Percentiles rank a stretch among this genome's conserved stretches.
phyloP scores from a whole-genome alignment of 768 basidiomycete genomes.

The Trametes villosa region DNA sequence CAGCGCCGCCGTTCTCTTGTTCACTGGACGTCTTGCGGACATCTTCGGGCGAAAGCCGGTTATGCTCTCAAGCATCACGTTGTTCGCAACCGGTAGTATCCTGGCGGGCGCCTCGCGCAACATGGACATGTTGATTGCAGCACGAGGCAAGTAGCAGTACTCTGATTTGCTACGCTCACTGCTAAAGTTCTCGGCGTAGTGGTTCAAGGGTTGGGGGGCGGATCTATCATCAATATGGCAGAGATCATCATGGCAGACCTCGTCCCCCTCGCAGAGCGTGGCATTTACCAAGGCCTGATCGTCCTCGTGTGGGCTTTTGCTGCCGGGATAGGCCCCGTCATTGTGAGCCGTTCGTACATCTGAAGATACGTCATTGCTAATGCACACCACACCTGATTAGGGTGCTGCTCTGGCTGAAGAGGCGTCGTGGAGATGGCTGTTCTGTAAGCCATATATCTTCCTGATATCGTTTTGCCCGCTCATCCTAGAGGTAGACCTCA shows the following conservation, averaged over 20 bases:
- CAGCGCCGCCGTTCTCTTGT: conserved; percentile 45
- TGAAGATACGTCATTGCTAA: not conserved
- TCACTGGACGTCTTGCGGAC: conserved; percentile 43
- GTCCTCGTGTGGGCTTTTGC: conserved; percentile 33
- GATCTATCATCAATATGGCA: conserved; percentile 32
- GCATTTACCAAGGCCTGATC: conserved; percentile 36
- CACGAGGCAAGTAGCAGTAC: conserved; percentile 33
- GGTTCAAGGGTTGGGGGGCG: conserved; percentile 40
- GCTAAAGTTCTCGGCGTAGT: conserved; percentile 14
- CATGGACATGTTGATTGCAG: conserved; percentile 48
- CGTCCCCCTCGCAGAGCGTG: conserved; percentile 43
- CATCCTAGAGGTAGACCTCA: too few relatives aligned
- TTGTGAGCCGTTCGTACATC: conserved; percentile 18
- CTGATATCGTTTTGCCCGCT: too few relatives aligned
- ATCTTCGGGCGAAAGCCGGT: conserved; percentile 45
- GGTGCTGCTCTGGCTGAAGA: conserved; percentile 32
- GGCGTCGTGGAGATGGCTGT: conserved; percentile 24
- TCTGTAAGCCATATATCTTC: conserved; percentile 22
- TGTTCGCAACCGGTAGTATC: conserved; percentile 49
- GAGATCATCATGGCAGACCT: conserved; percentile 44
- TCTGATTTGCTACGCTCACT: not conserved
- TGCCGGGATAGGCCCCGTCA: conserved; percentile 33
- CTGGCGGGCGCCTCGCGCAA: conserved; percentile 46
- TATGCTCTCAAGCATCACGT: conserved; percentile 35
- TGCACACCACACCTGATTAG: not conserved